Conservation (phyloP, 148 eudicot species). For the Cornus controversa region DNA sequence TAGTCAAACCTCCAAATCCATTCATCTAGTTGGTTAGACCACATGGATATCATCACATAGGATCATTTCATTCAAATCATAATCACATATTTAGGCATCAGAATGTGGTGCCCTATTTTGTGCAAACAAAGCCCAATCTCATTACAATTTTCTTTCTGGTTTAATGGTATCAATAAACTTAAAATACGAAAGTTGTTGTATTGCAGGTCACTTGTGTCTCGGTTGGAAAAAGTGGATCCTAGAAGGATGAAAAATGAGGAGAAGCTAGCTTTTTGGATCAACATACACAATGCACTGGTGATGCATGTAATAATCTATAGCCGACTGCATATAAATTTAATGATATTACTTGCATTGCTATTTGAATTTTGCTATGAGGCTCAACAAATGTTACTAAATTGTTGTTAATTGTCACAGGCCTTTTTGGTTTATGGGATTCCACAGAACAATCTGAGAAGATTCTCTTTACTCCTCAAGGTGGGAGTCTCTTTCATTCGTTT, state of each 20-base stretch:
- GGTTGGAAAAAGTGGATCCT: constrained; percentile 57
- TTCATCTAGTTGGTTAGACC: no score
- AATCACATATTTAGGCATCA: neutral
- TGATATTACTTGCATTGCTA: neutral
- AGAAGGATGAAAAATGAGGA: constrained; percentile 74
- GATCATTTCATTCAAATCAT: no score
- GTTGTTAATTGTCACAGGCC: constrained; percentile 21
- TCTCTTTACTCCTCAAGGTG: constrained; percentile 71
- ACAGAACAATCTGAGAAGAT: constrained; percentile 19
- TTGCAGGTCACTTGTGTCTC: constrained; percentile 70
- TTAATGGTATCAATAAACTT: neutral
- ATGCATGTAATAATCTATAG: constrained; percentile 71
- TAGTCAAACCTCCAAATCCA: no score
- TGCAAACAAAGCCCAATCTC: neutral
- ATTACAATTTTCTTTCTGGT: neutral
- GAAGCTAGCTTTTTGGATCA: constrained; percentile 93
- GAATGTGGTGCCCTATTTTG: neutral
- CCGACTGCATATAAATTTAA: neutral
- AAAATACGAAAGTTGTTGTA: neutral
- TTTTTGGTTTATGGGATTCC: constrained; percentile 47
- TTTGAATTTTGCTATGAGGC: neutral
- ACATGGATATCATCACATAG: no score
- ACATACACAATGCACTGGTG: constrained; percentile 83
- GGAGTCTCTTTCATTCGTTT: neutral
- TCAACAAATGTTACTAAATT: neutral